Evolutionary conservation across 108 stramenopile genomes (phyloP).

Genomic region (Mediolabrus comicus): DNA sequence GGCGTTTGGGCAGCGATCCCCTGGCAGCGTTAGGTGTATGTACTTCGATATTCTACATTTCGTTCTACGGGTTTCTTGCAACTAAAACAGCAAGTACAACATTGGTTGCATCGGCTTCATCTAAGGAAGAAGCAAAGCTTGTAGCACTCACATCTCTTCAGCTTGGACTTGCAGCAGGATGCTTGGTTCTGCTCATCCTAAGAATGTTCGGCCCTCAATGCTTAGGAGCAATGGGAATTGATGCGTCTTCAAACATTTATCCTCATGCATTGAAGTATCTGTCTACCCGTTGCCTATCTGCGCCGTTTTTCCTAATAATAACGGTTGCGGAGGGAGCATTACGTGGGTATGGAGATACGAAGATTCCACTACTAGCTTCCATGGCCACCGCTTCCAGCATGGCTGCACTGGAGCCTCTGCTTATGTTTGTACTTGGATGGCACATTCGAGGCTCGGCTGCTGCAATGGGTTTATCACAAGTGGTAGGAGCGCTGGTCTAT

Average conservation of each 20-base stretch:
- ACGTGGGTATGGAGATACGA: conserved; percentile 76
- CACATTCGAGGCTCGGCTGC: conserved; percentile 77
- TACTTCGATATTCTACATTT: conserved; percentile 79
- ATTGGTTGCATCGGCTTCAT: conserved; percentile 46
- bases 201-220: conserved; percentile 27
- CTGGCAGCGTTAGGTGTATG: conserved; percentile 80
- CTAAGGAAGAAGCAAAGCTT: conserved; percentile 12
- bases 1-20: conserved; percentile 50
- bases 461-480: conserved; percentile 65
- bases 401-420: conserved; percentile 67
- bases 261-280: conserved; percentile 54
- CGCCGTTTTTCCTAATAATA: conserved; percentile 64
- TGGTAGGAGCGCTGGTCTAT: conserved; percentile 51
- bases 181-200: conserved; percentile 30
- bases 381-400: conserved; percentile 59
- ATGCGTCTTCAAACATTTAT: conserved; percentile 30
- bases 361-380: conserved; percentile 63
- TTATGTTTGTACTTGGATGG: conserved; percentile 71
- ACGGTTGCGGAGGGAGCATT: conserved; percentile 80
- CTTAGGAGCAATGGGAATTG: conserved; percentile 69
- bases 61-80: conserved; percentile 80
- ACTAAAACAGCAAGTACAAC: conserved; percentile 70
- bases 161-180: conserved; percentile 46
- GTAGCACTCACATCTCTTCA: conserved; percentile 37
- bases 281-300: conserved; percentile 53